Base-by-base conservation (phyloP, 176 grass and related monocot species). In the Eragrostis curvula region DNA sequence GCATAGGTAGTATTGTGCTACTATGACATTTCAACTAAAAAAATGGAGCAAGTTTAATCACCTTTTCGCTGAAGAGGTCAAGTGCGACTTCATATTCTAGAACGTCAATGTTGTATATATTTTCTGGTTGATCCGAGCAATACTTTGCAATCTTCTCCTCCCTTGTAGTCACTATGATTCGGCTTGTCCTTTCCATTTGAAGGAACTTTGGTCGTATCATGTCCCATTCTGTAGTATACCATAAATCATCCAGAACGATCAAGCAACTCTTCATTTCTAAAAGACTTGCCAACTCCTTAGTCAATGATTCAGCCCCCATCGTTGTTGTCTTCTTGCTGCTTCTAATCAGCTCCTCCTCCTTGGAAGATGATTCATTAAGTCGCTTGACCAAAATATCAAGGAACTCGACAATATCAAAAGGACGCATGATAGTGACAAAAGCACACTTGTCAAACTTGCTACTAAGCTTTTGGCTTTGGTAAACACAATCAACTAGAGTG, bases 401-500 rank as follows among this genome's bases (percentile, higher is more conserved):
- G 10, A 88, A 56, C 21, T 49, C 69, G 1, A 48, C 27, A 5
- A 3, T 30, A 9, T 5, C 71, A 17, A 66, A 77, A 61, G 70
- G 78, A 25, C 68, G 68, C 29, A 67, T 3, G 8, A 88, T 20
- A 11, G 40, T 82, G 4, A 83, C 52, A 62, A 79, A 88, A 44
- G 63, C 79, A 70, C 5, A 28, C 29, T 40, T 44, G 0, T 83
- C 3, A 62, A 88, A 83, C 7, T 12, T 1, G 3, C 40, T 7
- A 9, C 5, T 48, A 1, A 88, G 2, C 12, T 78, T 40, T 21
- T 16, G 24, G 21, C 27, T 62, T 13, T 70, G 60, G 12, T 45
- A 78, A 5, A 88, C 73, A 21, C 78, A 12, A 25, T 25, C 83
- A 12, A 49, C 72, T 9, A 83, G 64, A 77, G 79, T 78, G 9